phyloP scores from a whole-genome alignment of 2,329 filamentous ascomycete genomes.

The Botryosphaeria dothidea region DNA sequence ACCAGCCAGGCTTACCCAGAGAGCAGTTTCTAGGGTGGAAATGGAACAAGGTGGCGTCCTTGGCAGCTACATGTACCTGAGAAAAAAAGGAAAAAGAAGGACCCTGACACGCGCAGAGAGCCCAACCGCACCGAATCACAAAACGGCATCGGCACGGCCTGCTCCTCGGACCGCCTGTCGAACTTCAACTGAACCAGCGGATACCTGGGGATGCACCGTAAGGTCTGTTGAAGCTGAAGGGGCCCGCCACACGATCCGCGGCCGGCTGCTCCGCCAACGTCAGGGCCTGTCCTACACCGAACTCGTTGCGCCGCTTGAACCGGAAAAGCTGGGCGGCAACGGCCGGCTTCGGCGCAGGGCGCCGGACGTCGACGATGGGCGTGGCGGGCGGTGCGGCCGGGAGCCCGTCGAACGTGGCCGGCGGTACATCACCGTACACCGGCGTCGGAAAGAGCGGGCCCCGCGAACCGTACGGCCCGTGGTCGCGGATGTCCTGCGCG shows the following conservation, averaged over 20 bases:
- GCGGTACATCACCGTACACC: no score
- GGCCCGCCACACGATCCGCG: no score
- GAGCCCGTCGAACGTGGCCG: background rate
- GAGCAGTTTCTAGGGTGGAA: background rate
- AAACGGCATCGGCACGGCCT: background rate
- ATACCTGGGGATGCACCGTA: no score
- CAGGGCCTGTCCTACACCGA: no score
- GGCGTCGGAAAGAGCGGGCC: no score
- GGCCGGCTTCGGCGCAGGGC: background rate
- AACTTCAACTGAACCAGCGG: no score
- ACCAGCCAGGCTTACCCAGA: background rate
- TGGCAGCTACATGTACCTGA: background rate
- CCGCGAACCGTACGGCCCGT: background rate
- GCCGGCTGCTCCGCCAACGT: no score
- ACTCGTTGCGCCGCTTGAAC: no score
- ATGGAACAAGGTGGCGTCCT: background rate
- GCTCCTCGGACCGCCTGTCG: no score
- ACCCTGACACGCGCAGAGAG: background rate
- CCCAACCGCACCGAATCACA: background rate
- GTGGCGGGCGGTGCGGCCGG: background rate
- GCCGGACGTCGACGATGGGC: background rate
- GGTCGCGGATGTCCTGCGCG: background rate
- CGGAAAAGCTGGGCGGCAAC: background rate
- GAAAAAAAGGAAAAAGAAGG: background rate
- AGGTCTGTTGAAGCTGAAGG: no score